These are phyloP conservation scores for Paraglomus brasilianum DNA, from an alignment of 192 early-diverging fungal genomes.

Conservation along the genomic window DNA sequence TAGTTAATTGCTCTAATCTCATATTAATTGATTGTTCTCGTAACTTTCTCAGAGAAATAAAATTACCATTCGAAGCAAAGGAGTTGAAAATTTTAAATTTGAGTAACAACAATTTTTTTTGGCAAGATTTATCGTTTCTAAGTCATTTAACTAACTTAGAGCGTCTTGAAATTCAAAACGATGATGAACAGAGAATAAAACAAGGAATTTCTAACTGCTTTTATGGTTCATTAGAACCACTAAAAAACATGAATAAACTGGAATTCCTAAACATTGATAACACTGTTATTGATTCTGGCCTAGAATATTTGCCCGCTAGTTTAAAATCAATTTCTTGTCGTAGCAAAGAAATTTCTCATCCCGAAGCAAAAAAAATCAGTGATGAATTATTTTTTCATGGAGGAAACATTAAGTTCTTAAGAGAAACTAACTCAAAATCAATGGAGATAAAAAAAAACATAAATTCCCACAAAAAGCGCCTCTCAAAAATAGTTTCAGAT, in stretches of 20 bases:
- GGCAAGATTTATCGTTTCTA: background rate
- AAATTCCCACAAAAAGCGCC: background rate
- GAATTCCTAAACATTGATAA: too few species aligned
- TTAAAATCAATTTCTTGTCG: background rate
- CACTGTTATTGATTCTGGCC: background rate
- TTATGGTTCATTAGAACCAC: slow-evolving; percentile 1
- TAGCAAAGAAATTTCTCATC: background rate
- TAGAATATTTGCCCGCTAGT: slow-evolving; percentile 7
- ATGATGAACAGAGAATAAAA: background rate
- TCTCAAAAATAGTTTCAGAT: background rate
- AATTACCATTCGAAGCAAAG: background rate
- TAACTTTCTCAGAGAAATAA: background rate
- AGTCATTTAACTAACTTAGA: background rate
- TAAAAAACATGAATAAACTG: background rate
- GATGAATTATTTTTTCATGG: background rate
- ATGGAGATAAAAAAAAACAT: background rate
- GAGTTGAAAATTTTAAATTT: background rate
- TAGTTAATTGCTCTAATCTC: background rate
- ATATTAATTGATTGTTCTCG: background rate
- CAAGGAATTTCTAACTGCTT: slow-evolving; percentile 6
- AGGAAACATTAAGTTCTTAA: background rate
- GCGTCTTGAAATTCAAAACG: background rate
- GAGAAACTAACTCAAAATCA: too few species aligned
- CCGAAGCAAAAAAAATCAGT: background rate
- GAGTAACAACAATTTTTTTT: background rate